phyloP scores from a whole-genome alignment of 768 basidiomycete species.

The Porphyrellus cyaneotinctus region DNA sequence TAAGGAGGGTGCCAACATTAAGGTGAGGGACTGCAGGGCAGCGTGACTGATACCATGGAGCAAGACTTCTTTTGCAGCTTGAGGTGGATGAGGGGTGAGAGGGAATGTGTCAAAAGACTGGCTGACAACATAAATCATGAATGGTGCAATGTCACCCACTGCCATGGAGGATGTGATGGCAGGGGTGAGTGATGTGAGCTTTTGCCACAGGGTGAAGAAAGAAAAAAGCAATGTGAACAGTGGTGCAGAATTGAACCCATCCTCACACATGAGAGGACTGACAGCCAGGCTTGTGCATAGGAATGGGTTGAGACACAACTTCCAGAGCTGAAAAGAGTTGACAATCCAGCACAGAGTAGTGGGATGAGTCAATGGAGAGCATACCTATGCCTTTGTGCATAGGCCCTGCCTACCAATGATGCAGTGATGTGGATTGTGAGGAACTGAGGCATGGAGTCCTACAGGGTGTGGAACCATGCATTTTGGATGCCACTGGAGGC shows the following conservation, averaged over 20 bases:
- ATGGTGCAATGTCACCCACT: constrained; percentile 71
- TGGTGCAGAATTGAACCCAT: too few species aligned
- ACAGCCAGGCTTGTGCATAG: too few species aligned
- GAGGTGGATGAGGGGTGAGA: constrained; percentile 35
- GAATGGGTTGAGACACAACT: too few species aligned
- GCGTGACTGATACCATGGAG: constrained; percentile 55
- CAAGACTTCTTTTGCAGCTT: constrained; percentile 45
- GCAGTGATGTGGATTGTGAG: too few species aligned
- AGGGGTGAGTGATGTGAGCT: constrained; percentile 56
- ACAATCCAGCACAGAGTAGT: too few species aligned
- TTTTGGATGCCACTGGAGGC: constrained; percentile 35
- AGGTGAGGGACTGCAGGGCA: constrained; percentile 66
- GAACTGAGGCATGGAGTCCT: too few species aligned
- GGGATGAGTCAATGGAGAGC: too few species aligned
- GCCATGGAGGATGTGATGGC: constrained; percentile 57
- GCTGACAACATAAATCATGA: constrained; percentile 83
- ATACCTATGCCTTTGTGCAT: too few species aligned
- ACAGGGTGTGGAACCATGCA: constrained; percentile 45
- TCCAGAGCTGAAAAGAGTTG: too few species aligned
- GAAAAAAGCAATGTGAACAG: constrained; percentile 59
- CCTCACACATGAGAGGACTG: too few species aligned
- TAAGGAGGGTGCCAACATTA: constrained; percentile 57
- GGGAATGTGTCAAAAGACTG: constrained; percentile 64
- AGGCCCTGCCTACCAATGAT: too few species aligned
- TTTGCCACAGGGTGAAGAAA: constrained; percentile 53